phyloP scores from a whole-genome alignment of 2,329 filamentous ascomycete genomes.

The Xylariaceae sp. region DNA sequence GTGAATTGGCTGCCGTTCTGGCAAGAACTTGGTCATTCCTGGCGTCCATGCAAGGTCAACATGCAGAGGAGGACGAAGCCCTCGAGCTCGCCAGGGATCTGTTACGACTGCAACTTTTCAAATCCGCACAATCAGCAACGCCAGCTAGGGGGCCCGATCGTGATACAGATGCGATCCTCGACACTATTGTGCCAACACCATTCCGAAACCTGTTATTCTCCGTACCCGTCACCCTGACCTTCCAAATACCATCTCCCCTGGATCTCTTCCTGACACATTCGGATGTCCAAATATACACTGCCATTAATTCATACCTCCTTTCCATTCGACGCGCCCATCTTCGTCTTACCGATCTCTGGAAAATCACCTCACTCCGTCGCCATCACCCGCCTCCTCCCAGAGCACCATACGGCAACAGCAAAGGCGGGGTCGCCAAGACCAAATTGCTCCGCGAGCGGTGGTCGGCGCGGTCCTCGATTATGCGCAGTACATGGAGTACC shows the following conservation, averaged over 20 bases:
- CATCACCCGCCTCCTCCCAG: constrained; percentile 68
- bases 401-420: constrained; percentile 57
- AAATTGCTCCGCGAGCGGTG: constrained; percentile 58
- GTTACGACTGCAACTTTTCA: constrained; percentile 61
- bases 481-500: constrained; percentile 86
- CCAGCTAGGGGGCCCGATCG: constrained; percentile 35
- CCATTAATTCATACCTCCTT: constrained; percentile 82
- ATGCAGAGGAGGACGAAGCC: constrained; percentile 73
- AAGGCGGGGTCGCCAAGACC: constrained; percentile 55
- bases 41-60: constrained; percentile 63
- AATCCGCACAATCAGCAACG: constrained; percentile 37
- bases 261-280: constrained; percentile 77
- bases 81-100: constrained; percentile 78
- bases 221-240: constrained; percentile 62
- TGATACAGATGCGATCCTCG: constrained; percentile 24
- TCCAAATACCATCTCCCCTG: constrained; percentile 71
- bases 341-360: constrained; percentile 80
- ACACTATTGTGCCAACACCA: constrained; percentile 44
- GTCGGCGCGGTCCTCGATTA: constrained; percentile 56
- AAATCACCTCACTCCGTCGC: constrained; percentile 69
- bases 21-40: constrained; percentile 74
- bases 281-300: constrained; percentile 74
- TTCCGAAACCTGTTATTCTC: constrained; percentile 83
- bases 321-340: constrained; percentile 82
- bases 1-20: constrained; percentile 74